A percentile compares a stretch with the other conserved stretches of the same genome.
Conservation (phyloP, 2,329 filamentous ascomycete genomes). For the Neonectria coccinea region DNA sequence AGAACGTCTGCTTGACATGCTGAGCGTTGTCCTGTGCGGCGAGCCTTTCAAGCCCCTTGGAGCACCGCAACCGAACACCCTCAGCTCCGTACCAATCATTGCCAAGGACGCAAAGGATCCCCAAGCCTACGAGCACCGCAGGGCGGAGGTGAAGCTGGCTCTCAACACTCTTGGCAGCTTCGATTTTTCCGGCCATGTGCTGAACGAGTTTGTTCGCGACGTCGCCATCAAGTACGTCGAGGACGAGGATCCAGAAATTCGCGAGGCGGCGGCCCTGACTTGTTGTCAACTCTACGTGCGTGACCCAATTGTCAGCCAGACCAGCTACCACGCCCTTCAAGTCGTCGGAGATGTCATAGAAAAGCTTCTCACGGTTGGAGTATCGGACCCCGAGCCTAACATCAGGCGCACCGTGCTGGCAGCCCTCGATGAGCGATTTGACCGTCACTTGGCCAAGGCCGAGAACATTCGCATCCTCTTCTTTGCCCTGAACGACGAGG, state of each 20-base stretch:
- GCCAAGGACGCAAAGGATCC: constrained; percentile 89
- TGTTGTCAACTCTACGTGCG: constrained; percentile 98
- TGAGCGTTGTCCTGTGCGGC: constrained; percentile 92
- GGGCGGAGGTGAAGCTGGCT: constrained; percentile 90
- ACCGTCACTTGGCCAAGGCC: constrained; percentile 94
- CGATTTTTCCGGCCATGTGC: constrained; percentile 89
- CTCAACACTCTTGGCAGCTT: constrained; percentile 98
- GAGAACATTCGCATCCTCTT: constrained; percentile 98
- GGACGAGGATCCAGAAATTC: constrained; percentile 91
- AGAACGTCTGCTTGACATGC: constrained; percentile 91
- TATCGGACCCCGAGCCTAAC: constrained; percentile 89
- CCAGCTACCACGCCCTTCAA: constrained; percentile 94
- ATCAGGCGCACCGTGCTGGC: constrained; percentile 90
- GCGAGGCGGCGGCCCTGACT: constrained; percentile 93
- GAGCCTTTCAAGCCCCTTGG: constrained; percentile 93
- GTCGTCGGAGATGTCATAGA: constrained; percentile 98
- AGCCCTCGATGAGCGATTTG: constrained; percentile 92
- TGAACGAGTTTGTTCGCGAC: constrained; percentile 98
- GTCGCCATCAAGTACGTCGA: constrained; percentile 99
- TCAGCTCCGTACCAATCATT: constrained; percentile 83
- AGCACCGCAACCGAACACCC: constrained; percentile 85
- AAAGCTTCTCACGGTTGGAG: constrained; percentile 92
- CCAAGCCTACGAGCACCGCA: constrained; percentile 81
- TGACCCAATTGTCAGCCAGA: constrained; percentile 98
- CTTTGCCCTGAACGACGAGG: constrained; percentile 93